Base-by-base conservation (phyloP, 495 filamentous ascomycete genomes). In the Penicillium ucsense region DNA sequence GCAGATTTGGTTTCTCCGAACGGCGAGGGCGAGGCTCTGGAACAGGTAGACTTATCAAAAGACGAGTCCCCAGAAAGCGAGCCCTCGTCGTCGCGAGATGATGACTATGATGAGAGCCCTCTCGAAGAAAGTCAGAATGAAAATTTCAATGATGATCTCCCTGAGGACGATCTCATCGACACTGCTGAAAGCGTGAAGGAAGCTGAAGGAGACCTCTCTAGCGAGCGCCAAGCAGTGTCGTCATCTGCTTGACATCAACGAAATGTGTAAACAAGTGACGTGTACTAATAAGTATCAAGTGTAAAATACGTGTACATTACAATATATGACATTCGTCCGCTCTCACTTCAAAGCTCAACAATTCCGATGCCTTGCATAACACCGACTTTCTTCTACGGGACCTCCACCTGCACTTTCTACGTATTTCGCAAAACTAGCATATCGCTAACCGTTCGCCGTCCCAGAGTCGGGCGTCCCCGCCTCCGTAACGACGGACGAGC, bases 1-100 rank as follows among this genome's bases (percentile, higher is more conserved):
- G 46, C 39, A 5, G 51, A 57, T 45, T 47, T 52, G 31, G 45
- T 53, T 28, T 31, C 48, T 3, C 33, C 51, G n/a, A 29, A 47
- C 27, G 39, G 38, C 3, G 53, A 57, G 36, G 60, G 41, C 30
- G 41, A 53, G n/a, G 47, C 52, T 4, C 11, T 41, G 5, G 31
- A 45, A 41, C 38, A 47, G 10, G 42, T 35, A 30, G 39, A 42
- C 31, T 0, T 43, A 34, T 42, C 32, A 5, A n/a, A 28, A 37
- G 46, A 35, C 27, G 46, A 48, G 31, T 30, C 38, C 30, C 5
- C 32, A 5, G 32, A 46, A n/a, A 46, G 11, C 30, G 8, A 37
- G 28, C 29, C 29, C 8, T 34, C 38, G 27, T 40, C 38, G n/a
- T 31, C 32, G 20, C 33, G n/a, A 6, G 11, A 3, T 5, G 39